These are phyloP conservation scores for Arachnomyces sp. DNA, from an alignment of 2,329 filamentous ascomycete species.

Conservation along the genomic window DNA sequence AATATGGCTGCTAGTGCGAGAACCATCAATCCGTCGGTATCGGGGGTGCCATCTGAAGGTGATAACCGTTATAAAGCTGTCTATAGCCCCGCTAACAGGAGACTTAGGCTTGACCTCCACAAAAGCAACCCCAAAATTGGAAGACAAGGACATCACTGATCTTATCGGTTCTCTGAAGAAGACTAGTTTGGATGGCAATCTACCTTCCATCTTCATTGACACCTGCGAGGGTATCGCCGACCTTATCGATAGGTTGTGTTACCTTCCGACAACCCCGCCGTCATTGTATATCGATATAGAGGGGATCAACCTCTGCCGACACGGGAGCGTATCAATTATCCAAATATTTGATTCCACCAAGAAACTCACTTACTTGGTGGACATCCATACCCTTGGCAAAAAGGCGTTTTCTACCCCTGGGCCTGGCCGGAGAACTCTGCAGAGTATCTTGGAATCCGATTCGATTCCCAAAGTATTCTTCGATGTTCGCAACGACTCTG, in stretches of 20 bases:
- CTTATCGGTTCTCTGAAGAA: too few species aligned
- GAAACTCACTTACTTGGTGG: slow-evolving; percentile 36
- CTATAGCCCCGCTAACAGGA: too few species aligned
- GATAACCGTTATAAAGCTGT: too few species aligned
- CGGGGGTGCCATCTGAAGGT: too few species aligned
- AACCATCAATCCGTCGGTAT: too few species aligned
- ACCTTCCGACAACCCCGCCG: slow-evolving; percentile 19
- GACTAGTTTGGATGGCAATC: too few species aligned
- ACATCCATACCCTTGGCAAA: slow-evolving; percentile 33
- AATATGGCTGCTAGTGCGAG: too few species aligned
- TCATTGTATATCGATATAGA: slow-evolving; percentile 46
- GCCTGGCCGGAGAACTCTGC: slow-evolving; percentile 19
- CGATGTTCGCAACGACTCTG: slow-evolving; percentile 52
- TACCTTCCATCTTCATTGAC: slow-evolving; percentile 3
- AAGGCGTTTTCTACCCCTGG: slow-evolving; percentile 34
- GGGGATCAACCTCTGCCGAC: slow-evolving; percentile 36
- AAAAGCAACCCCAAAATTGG: too few species aligned
- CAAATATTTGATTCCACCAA: slow-evolving; percentile 28
- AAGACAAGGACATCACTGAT: too few species aligned
- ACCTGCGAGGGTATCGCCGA: slow-evolving; percentile 3
- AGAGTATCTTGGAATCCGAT: slow-evolving; percentile 39
- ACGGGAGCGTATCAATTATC: slow-evolving; percentile 42
- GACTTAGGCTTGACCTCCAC: too few species aligned
- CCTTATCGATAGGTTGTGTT: slow-evolving; percentile 16
- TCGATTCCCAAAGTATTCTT: slow-evolving; percentile 48